Conservation (phyloP, 352 stramenopile species). For the Saprolegnia diclina region DNA sequence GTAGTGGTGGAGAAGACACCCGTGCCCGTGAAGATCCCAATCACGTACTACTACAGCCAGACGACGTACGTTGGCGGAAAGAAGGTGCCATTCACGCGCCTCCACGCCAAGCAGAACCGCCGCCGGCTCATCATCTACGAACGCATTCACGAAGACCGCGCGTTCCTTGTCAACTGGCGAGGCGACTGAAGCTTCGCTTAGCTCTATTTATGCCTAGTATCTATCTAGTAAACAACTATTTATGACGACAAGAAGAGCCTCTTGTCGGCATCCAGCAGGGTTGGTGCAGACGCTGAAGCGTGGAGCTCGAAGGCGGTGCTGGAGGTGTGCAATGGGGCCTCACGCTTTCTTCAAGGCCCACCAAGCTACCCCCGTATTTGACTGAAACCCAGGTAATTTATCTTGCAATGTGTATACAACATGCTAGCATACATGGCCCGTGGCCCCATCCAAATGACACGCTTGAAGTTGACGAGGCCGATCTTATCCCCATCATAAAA, state of each 20-base stretch:
- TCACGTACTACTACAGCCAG: slow-evolving; percentile 10
- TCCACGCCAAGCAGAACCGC: slow-evolving; percentile 1
- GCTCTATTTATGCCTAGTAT: not conserved
- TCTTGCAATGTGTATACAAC: too few relatives aligned
- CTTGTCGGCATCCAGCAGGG: too few relatives aligned
- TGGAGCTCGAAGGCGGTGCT: too few relatives aligned
- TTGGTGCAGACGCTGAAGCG: too few relatives aligned
- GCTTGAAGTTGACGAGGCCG: not conserved
- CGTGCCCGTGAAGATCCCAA: slow-evolving; percentile 7
- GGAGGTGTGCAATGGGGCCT: too few relatives aligned
- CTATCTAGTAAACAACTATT: slow-evolving; percentile 1
- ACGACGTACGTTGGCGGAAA: slow-evolving; percentile 19
- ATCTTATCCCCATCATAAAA: not conserved
- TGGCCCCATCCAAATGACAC: not conserved
- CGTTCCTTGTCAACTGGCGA: slow-evolving; percentile 2
- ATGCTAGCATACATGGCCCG: not conserved
- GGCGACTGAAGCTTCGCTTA: not conserved
- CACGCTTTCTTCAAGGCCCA: too few relatives aligned
- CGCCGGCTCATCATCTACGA: slow-evolving; percentile 19
- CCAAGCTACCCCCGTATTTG: too few relatives aligned
- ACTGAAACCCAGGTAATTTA: too few relatives aligned
- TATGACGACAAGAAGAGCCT: not conserved
- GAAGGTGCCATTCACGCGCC: slow-evolving; percentile 18
- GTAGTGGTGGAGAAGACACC: not conserved
- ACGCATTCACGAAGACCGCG: slow-evolving; percentile 19